Conservation (phyloP, 164 flowering plant genomes). For the Vitis labrusca region DNA sequence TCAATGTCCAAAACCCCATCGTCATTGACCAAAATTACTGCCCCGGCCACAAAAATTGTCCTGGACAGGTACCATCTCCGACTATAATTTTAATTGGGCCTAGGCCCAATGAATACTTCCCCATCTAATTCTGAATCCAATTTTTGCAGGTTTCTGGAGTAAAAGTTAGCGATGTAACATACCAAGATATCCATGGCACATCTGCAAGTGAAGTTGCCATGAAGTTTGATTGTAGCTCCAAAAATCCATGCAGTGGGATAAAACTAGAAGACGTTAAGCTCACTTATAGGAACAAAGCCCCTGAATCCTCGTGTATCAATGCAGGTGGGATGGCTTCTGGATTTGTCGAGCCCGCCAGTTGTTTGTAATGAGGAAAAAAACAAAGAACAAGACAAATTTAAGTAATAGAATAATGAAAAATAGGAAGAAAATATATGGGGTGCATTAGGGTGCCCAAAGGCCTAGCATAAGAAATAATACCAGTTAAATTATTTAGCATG, state of each 20-base stretch:
- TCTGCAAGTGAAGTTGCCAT: constrained; percentile 49
- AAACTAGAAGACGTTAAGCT: constrained; percentile 37
- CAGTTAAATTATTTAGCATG: too few relatives aligned
- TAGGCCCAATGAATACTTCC: too few relatives aligned
- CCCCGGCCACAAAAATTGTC: constrained; percentile 46
- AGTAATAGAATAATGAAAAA: too few relatives aligned
- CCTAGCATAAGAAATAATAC: too few relatives aligned
- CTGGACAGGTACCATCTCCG: constrained; percentile 40
- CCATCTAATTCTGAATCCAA: too few relatives aligned
- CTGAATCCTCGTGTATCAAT: constrained; percentile 30
- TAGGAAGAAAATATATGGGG: too few relatives aligned
- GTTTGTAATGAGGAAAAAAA: constrained; percentile 21
- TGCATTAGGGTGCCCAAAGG: too few relatives aligned
- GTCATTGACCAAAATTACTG: constrained; percentile 78
- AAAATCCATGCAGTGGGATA: constrained; percentile 42
- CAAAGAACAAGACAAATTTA: neutral
- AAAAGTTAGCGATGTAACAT: constrained; percentile 38
- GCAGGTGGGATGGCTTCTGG: constrained; percentile 33
- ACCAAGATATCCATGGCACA: constrained; percentile 43
- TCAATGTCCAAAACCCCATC: constrained; percentile 57
- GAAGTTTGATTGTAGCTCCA: constrained; percentile 47
- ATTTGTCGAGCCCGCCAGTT: constrained; percentile 29
- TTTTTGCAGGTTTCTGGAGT: constrained; percentile 34
- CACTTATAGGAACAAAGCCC: constrained; percentile 24
- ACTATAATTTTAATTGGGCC: neutral